These are phyloP conservation scores for Gentiana dahurica DNA, from an alignment of 257 asterid genomes.

Conservation along the genomic window DNA sequence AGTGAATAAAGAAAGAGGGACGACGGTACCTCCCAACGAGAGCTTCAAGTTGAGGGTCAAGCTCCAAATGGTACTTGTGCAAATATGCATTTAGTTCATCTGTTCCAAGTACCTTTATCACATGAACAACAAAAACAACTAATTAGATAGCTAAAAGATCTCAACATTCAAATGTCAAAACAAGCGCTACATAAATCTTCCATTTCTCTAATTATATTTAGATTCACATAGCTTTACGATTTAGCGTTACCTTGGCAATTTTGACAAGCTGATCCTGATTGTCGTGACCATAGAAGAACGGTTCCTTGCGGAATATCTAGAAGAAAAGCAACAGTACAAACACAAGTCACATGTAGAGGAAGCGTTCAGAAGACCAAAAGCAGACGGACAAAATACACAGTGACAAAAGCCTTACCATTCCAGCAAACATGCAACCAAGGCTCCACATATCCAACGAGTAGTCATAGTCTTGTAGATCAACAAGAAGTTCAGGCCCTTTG, in stretches of 20 bases:
- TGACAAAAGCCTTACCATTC: constrained; percentile 21
- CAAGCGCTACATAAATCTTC: background rate
- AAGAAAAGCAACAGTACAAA: background rate
- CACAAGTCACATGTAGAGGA: background rate
- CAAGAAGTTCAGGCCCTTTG: constrained; percentile 47
- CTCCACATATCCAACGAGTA: constrained; percentile 75
- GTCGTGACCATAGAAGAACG: constrained; percentile 26
- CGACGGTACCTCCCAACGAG: constrained; percentile 26
- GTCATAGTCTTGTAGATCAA: constrained; percentile 68
- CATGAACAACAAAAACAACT: background rate
- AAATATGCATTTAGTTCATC: constrained; percentile 32
- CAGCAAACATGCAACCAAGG: constrained; percentile 52
- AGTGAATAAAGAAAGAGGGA: no score
- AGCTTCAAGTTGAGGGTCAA: constrained; percentile 34
- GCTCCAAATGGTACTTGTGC: constrained; percentile 25
- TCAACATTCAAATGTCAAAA: background rate
- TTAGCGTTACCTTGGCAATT: constrained; percentile 20
- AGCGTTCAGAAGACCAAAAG: no score
- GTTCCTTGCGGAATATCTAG: constrained; percentile 27
- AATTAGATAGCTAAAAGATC: background rate
- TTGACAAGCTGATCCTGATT: constrained; percentile 27
- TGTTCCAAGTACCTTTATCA: constrained; percentile 29
- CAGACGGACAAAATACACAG: no score
- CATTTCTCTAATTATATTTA: no score
- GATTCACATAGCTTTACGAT: no score